Evolutionary conservation across 306 rosid species (phyloP).

Genomic region (Gillenia trifoliata): DNA sequence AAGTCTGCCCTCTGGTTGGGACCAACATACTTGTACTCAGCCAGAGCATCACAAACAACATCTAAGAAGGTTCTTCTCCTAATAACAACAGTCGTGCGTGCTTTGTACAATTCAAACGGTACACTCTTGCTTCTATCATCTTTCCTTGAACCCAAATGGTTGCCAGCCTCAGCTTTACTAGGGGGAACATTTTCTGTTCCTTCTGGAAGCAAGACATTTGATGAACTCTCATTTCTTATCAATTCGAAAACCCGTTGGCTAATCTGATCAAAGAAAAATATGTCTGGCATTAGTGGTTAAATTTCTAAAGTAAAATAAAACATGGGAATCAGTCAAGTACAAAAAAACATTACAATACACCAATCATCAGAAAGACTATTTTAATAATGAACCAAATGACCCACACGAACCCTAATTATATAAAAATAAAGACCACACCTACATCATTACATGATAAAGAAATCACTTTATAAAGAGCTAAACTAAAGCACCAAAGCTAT

Average conservation of each 20-base stretch:
- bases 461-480: not conserved
- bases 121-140: constrained; percentile 39
- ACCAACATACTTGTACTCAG: constrained; percentile 88
- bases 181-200: constrained; percentile 17
- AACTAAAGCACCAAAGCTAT: not conserved
- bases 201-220: constrained; percentile 41
- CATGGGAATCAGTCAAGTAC: not conserved
- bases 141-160: constrained; percentile 27
- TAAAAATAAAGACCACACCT: not conserved
- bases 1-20: constrained; percentile 88
- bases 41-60: constrained; percentile 71
- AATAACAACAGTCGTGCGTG: constrained; percentile 64
- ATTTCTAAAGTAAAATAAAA: not conserved
- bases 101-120: constrained; percentile 84
- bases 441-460: not conserved
- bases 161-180: constrained; percentile 27
- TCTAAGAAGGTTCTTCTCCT: constrained; percentile 60
- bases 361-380: not conserved
- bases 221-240: constrained; percentile 39
- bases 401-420: not conserved
- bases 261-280: constrained; percentile 54
- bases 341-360: not conserved
- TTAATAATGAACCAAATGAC: not conserved
- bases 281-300: constrained; percentile 6
- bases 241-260: constrained; percentile 75